Evolutionary conservation across 2,329 filamentous ascomycete genomes (phyloP), one percentile per base, ranked within the genome.

Genomic region (Parafenestella ontariensis): DNA sequence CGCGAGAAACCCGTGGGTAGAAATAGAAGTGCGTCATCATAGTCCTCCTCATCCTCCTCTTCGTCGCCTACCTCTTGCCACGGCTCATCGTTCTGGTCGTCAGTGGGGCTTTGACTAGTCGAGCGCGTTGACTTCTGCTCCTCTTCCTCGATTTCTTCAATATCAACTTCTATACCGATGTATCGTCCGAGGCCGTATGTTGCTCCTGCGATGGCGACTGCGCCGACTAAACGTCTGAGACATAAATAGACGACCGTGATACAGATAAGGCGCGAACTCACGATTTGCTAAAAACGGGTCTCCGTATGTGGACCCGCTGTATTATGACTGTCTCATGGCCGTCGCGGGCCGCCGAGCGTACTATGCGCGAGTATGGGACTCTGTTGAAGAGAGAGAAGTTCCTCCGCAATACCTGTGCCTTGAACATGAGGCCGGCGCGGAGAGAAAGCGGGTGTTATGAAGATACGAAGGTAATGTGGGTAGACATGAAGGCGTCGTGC

Each of bases 1-100:
- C 69, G 76, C n/a, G 79, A 72, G 61, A 78, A 77, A 5, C 79
- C 79, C 21, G 83, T 70, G 20, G 82, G 81, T 24, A 84, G 76
- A 69, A 84, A 84, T 15, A 79, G 54, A 13, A 76, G 52, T 29
- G 56, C 63, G n/a, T 72, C 64, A 21, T 61, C 61, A 8, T 68
- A 62, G 4, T 71, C 68, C 7, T 75, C 73, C 0, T 72, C 70
- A 1, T 66, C 62, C 2, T 70, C 70, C 2, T 69, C 66, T 1
- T 71, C 73, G 1, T 71, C 71, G 7, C 71, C 66, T 2, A 69
- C 71, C 5, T 71, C 70, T 7, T 74, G 66, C 11, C 68, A 66
- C 26, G 62, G 63, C 23, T 63, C 59, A 13, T 66, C 65, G 9
- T 64, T 61, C 17, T 63, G 60, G 39, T 60, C 44, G 15, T 64